These are phyloP conservation scores for Colletotrichum limetticola DNA, from an alignment of 2,329 filamentous ascomycete genomes.

Conservation along the genomic window DNA sequence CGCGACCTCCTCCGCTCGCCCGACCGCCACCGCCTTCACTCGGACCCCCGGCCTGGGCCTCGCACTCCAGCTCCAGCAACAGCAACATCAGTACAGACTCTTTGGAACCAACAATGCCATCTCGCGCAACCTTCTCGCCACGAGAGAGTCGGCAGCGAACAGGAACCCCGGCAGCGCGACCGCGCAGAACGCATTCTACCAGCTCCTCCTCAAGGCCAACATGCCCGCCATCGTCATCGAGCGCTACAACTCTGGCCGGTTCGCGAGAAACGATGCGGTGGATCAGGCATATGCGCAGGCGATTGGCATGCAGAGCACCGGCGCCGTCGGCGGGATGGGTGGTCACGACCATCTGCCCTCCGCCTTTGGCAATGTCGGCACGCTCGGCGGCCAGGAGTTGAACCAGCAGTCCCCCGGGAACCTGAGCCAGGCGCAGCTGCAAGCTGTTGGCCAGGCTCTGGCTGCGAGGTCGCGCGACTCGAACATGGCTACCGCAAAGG, in stretches of 20 bases:
- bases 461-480: conserved; percentile 77
- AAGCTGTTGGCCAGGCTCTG: conserved; percentile 84
- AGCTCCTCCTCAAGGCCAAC: conserved; percentile 87
- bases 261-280: conserved; percentile 81
- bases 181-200: conserved; percentile 93
- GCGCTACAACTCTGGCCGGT: conserved; percentile 86
- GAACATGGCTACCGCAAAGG: conserved; percentile 67
- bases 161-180: conserved; percentile 88
- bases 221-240: conserved; percentile 95
- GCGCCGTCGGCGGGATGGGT: conserved; percentile 25
- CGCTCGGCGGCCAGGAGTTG: conserved; percentile 43
- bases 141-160: conserved; percentile 91
- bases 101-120: conserved; percentile 60
- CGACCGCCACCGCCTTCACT: background rate
- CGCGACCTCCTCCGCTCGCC: conserved; percentile 10
- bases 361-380: conserved; percentile 38
- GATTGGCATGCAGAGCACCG: conserved; percentile 56
- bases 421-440: conserved; percentile 71
- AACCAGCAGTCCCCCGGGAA: conserved; percentile 43
- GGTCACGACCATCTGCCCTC: conserved; percentile 24
- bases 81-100: conserved; percentile 42
- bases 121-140: conserved; percentile 77
- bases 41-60: conserved; percentile 35
- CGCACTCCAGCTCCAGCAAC: conserved; percentile 29
- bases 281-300: conserved; percentile 84